phyloP scores from a whole-genome alignment of 768 basidiomycete species.

The Fistulinella prunicolor region DNA sequence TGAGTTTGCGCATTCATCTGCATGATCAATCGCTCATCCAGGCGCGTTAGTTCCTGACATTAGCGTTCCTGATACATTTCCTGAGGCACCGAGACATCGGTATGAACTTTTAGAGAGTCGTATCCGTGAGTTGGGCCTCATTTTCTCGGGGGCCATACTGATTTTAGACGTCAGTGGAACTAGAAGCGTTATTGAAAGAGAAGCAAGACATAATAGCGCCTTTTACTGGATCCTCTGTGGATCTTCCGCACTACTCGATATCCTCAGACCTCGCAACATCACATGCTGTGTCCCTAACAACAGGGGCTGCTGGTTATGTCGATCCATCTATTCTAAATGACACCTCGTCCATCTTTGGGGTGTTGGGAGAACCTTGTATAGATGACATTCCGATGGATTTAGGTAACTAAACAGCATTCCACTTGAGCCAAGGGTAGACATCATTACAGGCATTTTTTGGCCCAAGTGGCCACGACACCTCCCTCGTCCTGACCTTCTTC shows the following conservation, averaged over 20 bases:
- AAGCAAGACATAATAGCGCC: conserved; percentile 38
- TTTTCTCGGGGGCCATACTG: neutral
- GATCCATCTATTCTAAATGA: neutral
- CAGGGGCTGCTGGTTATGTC: neutral
- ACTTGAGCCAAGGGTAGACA: neutral
- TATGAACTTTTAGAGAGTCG: conserved; percentile 65
- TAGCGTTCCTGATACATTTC: conserved; percentile 29
- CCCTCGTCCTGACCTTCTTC: conserved; percentile 58
- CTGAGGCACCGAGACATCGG: conserved; percentile 56
- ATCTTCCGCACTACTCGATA: neutral
- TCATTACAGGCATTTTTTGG: conserved; percentile 22
- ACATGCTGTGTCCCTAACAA: neutral
- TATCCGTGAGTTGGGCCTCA: conserved; percentile 49
- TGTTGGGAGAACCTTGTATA: neutral
- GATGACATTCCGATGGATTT: neutral
- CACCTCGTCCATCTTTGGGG: neutral
- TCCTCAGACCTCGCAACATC: neutral
- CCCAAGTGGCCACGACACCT: conserved; percentile 57
- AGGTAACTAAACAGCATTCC: conserved; percentile 1
- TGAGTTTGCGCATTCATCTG: conserved; percentile 21
- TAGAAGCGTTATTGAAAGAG: conserved; percentile 63
- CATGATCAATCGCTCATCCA: neutral
- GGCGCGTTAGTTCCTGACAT: conserved; percentile 35
- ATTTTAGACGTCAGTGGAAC: conserved; percentile 49
- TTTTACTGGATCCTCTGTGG: neutral